A percentile compares a stretch with the other conserved stretches of the same genome.
These are phyloP conservation scores for Chrysanthemum makinoi DNA, from an alignment of 129 eudicot species.

Conservation along the genomic window DNA sequence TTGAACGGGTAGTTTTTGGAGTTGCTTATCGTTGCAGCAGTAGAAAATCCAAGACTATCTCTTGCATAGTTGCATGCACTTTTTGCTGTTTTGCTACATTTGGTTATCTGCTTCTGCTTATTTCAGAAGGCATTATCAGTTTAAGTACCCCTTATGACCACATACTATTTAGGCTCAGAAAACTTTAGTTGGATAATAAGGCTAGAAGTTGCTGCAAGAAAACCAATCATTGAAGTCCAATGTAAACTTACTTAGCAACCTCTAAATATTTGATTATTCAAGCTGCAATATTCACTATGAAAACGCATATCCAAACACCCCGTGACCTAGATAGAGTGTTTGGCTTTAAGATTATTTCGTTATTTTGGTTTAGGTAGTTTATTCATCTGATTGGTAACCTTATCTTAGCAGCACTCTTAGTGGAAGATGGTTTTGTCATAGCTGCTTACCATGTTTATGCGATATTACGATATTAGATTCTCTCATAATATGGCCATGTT, in stretches of 20 bases:
- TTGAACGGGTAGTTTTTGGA: no score
- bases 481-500: neutral
- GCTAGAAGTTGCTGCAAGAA: neutral
- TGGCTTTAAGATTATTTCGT: neutral
- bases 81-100: no score
- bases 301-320: neutral
- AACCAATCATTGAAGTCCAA: neutral
- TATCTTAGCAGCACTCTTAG: neutral
- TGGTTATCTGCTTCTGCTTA: no score
- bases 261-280: neutral
- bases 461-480: no score
- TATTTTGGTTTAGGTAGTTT: neutral
- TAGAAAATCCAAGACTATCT: no score
- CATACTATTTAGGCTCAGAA: neutral
- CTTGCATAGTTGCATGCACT: no score
- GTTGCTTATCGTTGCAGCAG: no score
- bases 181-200: neutral
- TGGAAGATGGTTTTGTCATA: constrained; percentile 2
- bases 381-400: neutral
- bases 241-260: neutral
- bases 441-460: neutral
- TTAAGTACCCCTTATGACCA: no score
- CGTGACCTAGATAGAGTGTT: neutral
- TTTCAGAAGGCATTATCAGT: no score
- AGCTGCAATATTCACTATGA: neutral